Base-by-base conservation (phyloP, 2,329 filamentous ascomycete genomes). In the Fusarium equiseti region DNA sequence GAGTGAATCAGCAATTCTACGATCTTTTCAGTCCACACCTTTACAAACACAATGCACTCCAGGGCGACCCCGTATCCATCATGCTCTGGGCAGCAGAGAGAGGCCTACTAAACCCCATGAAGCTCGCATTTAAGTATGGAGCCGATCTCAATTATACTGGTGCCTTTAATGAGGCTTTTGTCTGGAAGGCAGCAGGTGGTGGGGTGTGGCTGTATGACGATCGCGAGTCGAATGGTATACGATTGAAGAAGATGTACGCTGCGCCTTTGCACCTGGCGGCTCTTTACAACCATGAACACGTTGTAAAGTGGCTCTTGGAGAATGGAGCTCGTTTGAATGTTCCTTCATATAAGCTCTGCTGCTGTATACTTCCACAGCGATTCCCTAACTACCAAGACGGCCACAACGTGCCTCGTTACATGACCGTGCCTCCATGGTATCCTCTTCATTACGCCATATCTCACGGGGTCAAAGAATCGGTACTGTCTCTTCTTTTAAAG, bases 391-490 rank as follows among this genome's bases (percentile, higher is more conserved):
- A 27, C 26, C 8, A 27, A 9, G 26, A 27, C 26, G 26, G 26
- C 9, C 26, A 3, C 9, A 27, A 27, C 8, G 9, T 27, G 26
- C 26, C 26, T 27, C 26, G 26, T 27, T 27, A 27, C 26, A 27
- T 27, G 26, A 27, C 26, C 26, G 26, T 10, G 26, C 26, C 12
- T 12, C 16, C 29, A 8, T 63, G 48, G 52, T 63, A 59, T 29
- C 59, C 63, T 45, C 42, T 66, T n/a, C 63, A 66, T 11, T 35
- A 44, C 22, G 63, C 59, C 13, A 59, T 66, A 2, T 20, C 18
- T 2, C 59, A 66, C n/a, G 29, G 40, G 16, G 15, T 8, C 32
- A 29, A 32, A 7, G 31, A 43, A 11, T 24, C 43, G 12, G 45
- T 59, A 11, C 8, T 63, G 13, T 24, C n/a, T 40, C 53, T 59